These are phyloP conservation scores for Nadsonia starkeyi-henricii DNA, from an alignment of 1,139 yeast species.

Conservation along the genomic window DNA sequence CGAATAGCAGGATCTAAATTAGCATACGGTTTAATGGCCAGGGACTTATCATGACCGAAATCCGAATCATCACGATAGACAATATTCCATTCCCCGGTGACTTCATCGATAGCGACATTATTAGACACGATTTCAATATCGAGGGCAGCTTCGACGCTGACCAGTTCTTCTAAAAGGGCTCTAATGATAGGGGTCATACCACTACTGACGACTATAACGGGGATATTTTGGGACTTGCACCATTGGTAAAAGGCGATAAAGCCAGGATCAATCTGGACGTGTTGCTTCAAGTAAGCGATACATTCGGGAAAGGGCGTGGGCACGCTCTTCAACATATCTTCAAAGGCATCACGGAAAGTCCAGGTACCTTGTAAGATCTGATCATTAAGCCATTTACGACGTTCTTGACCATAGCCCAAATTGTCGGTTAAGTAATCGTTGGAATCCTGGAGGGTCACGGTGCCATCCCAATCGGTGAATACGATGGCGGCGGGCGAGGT, in stretches of 20 bases:
- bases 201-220: constrained; percentile 61
- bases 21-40: constrained; percentile 56
- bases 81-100: constrained; percentile 58
- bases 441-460: constrained; percentile 84
- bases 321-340: constrained; percentile 69
- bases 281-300: constrained; percentile 35
- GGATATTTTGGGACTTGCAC: constrained; percentile 58
- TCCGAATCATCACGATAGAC: constrained; percentile 70
- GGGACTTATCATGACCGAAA: constrained; percentile 91
- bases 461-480: constrained; percentile 96
- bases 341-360: constrained; percentile 66
- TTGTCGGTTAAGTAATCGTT: constrained; percentile 83
- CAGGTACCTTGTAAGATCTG: constrained; percentile 55
- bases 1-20: constrained; percentile 26
- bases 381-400: constrained; percentile 54
- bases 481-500: constrained; percentile 51
- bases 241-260: constrained; percentile 69
- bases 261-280: constrained; percentile 79
- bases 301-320: constrained; percentile 70
- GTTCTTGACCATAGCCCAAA: constrained; percentile 68
- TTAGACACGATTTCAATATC: constrained; percentile 75
- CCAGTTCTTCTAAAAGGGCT: constrained; percentile 56
- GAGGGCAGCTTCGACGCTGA: constrained; percentile 61
- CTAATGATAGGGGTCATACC: constrained; percentile 90
- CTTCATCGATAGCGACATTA: constrained; percentile 45